Percentiles rank a stretch among this genome's conserved stretches.
These are phyloP conservation scores for Ustilago hordei DNA, from an alignment of 1,284 basidiomycete species.

Conservation along the genomic window DNA sequence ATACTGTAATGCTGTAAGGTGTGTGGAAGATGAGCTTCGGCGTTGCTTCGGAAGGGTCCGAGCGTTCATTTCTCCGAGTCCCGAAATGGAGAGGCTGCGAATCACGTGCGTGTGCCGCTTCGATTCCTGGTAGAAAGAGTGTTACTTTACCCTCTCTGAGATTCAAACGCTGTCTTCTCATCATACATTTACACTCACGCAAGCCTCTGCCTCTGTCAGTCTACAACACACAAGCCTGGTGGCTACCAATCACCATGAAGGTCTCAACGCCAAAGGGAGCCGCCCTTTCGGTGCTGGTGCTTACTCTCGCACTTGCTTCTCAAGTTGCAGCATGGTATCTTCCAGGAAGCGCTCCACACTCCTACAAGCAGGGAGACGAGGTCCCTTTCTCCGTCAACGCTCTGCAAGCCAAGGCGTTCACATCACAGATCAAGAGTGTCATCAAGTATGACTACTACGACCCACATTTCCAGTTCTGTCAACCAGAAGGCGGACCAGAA, in stretches of 20 bases:
- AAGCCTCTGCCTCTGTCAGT: not conserved
- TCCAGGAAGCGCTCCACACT: constrained; percentile 70
- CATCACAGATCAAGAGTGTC: constrained; percentile 62
- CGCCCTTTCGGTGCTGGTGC: constrained; percentile 23
- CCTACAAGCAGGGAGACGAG: constrained; percentile 65
- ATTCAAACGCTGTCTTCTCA: not conserved
- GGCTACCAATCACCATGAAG: constrained; percentile 17
- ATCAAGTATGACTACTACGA: constrained; percentile 81
- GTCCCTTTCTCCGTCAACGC: constrained; percentile 69
- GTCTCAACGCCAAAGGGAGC: constrained; percentile 16
- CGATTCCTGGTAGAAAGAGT: not conserved
- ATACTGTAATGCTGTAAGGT: not conserved
- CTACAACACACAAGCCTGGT: not conserved
- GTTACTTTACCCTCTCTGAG: not conserved
- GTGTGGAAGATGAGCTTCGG: not conserved
- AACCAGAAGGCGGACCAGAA: constrained; percentile 80
- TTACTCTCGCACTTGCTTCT: constrained; percentile 23
- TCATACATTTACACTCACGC: not conserved
- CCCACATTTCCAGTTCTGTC: constrained; percentile 85
- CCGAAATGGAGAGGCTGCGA: not conserved
- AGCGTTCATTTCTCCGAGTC: constrained; percentile 10
- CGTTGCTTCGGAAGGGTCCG: constrained; percentile 8
- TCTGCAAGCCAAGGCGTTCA: constrained; percentile 67
- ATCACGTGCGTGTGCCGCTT: not conserved
- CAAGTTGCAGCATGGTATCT: constrained; percentile 66